Evolutionary conservation across 1,284 basidiomycete genomes (phyloP).

Genomic region (Boletellus deceptivus): DNA sequence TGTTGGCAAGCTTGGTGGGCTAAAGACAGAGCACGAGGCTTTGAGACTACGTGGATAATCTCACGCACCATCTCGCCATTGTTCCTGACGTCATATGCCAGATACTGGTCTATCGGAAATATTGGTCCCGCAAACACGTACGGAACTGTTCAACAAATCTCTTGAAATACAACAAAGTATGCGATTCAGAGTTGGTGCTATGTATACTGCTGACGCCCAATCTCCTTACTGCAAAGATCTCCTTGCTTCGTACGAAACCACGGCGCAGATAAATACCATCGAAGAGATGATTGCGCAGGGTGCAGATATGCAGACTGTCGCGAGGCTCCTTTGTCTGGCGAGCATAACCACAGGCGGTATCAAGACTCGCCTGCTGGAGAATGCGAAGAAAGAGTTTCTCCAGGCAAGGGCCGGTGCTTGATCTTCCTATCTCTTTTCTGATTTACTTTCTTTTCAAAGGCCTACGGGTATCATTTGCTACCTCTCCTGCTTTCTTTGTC

Average conservation of each 20-base stretch:
- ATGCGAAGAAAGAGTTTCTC: constrained; percentile 87
- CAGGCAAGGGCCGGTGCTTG: constrained; percentile 53
- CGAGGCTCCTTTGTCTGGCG: constrained; percentile 84
- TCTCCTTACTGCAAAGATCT: constrained; percentile 57
- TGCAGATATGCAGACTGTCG: constrained; percentile 71
- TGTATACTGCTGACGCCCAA: constrained; percentile 9
- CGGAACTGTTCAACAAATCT: constrained; percentile 88
- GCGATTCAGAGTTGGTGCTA: constrained; percentile 22
- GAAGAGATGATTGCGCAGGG: constrained; percentile 88
- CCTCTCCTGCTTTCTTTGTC: constrained; percentile 83
- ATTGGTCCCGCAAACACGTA: constrained; percentile 80
- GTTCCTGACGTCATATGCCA: constrained; percentile 33
- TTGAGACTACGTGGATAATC: constrained; percentile 74
- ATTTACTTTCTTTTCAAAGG: constrained; percentile 43
- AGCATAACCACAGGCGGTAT: constrained; percentile 84
- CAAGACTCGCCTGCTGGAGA: constrained; percentile 85
- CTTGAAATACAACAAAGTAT: constrained; percentile 96
- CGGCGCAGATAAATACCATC: constrained; percentile 74
- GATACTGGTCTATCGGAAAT: constrained; percentile 95
- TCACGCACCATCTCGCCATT: constrained; percentile 4
- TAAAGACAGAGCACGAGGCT: constrained; percentile 90
- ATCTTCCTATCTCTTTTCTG: constrained; percentile 4
- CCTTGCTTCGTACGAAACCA: constrained; percentile 83
- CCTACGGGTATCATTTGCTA: constrained; percentile 90
- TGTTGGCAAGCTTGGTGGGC: constrained; percentile 88